These are phyloP conservation scores for Apiotrichum sp. DNA, from an alignment of 1,284 basidiomycete genomes.

Conservation along the genomic window DNA sequence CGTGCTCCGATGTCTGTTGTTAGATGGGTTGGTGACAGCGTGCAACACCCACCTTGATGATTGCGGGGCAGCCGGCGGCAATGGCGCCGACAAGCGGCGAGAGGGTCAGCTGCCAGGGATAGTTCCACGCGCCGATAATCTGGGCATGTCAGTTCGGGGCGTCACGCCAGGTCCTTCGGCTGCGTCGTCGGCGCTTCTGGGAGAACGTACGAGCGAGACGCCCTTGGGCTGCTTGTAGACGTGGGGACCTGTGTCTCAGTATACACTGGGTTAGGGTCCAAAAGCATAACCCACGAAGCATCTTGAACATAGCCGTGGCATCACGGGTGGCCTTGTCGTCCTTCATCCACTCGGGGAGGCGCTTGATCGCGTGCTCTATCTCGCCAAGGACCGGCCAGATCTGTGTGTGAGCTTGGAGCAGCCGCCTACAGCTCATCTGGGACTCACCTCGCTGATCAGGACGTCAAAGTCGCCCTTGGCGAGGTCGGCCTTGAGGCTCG, in stretches of 20 bases:
- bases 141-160: conserved; percentile 13
- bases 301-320: conserved; percentile 37
- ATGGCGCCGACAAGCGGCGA: conserved; percentile 65
- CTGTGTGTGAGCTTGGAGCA: conserved; percentile 12
- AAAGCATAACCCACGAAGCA: conserved; percentile 27
- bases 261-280: background rate
- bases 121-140: conserved; percentile 52
- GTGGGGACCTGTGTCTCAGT: conserved; percentile 56
- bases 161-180: background rate
- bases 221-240: conserved; percentile 73
- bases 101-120: conserved; percentile 53
- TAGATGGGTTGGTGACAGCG: no score
- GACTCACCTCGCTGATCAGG: conserved; percentile 31
- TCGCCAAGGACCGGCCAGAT: conserved; percentile 55
- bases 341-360: conserved; percentile 69
- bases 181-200: background rate
- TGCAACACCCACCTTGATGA: conserved; percentile 56
- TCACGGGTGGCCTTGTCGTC: conserved; percentile 59
- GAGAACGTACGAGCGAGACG: conserved; percentile 55
- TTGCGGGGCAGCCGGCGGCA: conserved; percentile 68
- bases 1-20: conserved; percentile 63
- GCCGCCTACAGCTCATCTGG: background rate
- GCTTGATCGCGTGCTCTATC: conserved; percentile 58
- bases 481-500: conserved; percentile 54
- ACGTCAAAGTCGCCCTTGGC: conserved; percentile 49